phyloP scores from a whole-genome alignment of 1,284 basidiomycete genomes.

The Marasmius tenuissimus region DNA sequence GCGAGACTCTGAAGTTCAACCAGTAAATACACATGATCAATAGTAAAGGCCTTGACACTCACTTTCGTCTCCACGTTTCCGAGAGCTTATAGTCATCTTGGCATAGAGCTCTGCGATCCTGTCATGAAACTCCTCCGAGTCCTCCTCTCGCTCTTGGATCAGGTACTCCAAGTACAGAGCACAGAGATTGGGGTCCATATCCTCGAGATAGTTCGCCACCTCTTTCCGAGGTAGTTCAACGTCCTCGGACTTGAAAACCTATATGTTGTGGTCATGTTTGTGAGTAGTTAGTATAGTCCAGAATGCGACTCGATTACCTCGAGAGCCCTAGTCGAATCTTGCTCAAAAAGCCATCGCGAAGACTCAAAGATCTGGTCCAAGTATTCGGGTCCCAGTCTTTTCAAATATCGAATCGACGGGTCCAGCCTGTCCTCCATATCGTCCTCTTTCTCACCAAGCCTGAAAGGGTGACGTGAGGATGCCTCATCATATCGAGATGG shows the following conservation, averaged over 20 bases:
- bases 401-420: conserved; percentile 88
- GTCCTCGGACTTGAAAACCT: conserved; percentile 97
- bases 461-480: conserved; percentile 28
- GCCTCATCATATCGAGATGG: not conserved
- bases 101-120: conserved; percentile 87
- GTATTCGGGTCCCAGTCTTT: conserved; percentile 84
- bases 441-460: conserved; percentile 77
- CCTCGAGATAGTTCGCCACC: conserved; percentile 80
- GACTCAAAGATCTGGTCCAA: conserved; percentile 78
- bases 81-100: conserved; percentile 55
- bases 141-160: conserved; percentile 74
- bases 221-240: conserved; percentile 79
- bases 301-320: conserved; percentile 46
- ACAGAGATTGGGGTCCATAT: conserved; percentile 66
- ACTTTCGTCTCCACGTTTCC: conserved; percentile 58
- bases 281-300: not conserved
- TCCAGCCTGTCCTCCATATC: conserved; percentile 79
- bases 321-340: conserved; percentile 72
- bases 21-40: not conserved
- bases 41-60: conserved; percentile 20
- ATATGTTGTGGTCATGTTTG: not conserved
- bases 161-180: conserved; percentile 87
- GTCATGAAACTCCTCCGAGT: conserved; percentile 76
- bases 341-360: conserved; percentile 83
- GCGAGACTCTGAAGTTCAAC: conserved; percentile 33